A percentile compares a stretch with the other conserved stretches of the same genome.
Evolutionary conservation across 2,329 filamentous ascomycete genomes (phyloP).

Genomic region (Teratosphaeria pseudoeucalypti): DNA sequence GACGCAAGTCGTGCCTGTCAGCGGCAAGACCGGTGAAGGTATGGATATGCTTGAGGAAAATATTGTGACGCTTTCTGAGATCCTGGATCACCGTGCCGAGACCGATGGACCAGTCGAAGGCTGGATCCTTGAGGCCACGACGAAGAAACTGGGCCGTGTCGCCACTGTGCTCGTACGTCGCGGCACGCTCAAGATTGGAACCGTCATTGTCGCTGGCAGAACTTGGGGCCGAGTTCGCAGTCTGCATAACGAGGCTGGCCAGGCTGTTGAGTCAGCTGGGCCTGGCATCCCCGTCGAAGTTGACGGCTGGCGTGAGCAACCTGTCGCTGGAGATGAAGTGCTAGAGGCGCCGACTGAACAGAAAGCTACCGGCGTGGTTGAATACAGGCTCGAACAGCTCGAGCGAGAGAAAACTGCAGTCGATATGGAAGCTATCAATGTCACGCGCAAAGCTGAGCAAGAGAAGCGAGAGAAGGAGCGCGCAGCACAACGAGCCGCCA

Average conservation of each 20-base stretch:
- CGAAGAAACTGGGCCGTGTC: constrained; percentile 67
- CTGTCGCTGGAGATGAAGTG: constrained; percentile 75
- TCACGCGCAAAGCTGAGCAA: constrained; percentile 46
- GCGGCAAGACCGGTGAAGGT: constrained; percentile 84
- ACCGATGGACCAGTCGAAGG: constrained; percentile 69
- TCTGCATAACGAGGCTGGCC: constrained; percentile 75
- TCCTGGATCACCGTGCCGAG: constrained; percentile 82
- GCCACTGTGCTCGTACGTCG: constrained; percentile 83
- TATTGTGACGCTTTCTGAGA: constrained; percentile 73
- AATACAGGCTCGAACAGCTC: constrained; percentile 61
- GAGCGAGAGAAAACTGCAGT: constrained; percentile 56
- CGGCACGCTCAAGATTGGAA: constrained; percentile 71
- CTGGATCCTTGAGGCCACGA: constrained; percentile 81
- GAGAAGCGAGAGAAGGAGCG: constrained; percentile 54
- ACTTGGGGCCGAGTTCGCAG: constrained; percentile 81
- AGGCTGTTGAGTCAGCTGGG: constrained; percentile 58
- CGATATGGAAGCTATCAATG: constrained; percentile 70
- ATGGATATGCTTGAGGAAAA: constrained; percentile 91
- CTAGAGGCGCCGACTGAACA: constrained; percentile 72
- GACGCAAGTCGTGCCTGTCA: constrained; percentile 81
- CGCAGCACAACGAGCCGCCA: constrained; percentile 23
- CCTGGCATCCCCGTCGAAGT: constrained; percentile 88
- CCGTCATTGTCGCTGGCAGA: constrained; percentile 76
- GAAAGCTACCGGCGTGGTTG: constrained; percentile 65
- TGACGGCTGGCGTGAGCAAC: constrained; percentile 86